Percentiles rank a stretch among this genome's conserved stretches.
These are phyloP conservation scores for Pseudohyphozyma bogoriensis DNA, from an alignment of 768 basidiomycete species.

Conservation along the genomic window DNA sequence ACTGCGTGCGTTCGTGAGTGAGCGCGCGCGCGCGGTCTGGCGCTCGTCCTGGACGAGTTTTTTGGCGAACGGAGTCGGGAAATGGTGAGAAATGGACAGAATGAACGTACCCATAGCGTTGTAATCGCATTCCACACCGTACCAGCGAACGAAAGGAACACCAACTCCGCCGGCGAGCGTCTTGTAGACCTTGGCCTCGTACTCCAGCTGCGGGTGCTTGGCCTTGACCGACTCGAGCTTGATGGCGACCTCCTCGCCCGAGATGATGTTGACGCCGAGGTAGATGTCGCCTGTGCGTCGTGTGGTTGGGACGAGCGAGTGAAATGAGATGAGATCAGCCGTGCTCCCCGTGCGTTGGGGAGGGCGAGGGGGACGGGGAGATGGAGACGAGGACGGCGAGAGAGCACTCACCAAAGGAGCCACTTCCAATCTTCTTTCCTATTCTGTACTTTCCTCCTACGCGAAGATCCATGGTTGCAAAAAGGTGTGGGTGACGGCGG, in stretches of 20 bases:
- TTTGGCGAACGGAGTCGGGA: too few species aligned
- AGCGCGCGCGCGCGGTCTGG: too few species aligned
- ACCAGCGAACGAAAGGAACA: constrained; percentile 89
- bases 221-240: constrained; percentile 99
- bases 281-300: constrained; percentile 77
- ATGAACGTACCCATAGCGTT: too few species aligned
- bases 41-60: too few species aligned
- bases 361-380: too few species aligned
- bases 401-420: constrained; percentile 35
- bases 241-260: constrained; percentile 98
- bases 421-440: constrained; percentile 98
- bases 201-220: constrained; percentile 99
- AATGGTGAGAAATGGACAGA: too few species aligned
- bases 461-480: constrained; percentile 4
- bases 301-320: not conserved
- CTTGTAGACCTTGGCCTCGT: constrained; percentile 72
- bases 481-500: too few species aligned
- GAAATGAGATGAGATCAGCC: not conserved
- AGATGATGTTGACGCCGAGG: constrained; percentile 99
- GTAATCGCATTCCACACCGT: constrained; percentile 79
- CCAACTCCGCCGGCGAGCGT: constrained; percentile 98
- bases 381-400: not conserved
- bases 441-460: constrained; percentile 52
- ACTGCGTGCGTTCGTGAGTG: too few species aligned
- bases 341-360: too few species aligned